These are phyloP conservation scores for Diaporthe longicolla DNA, from an alignment of 2,329 filamentous ascomycete species.

Conservation along the genomic window DNA sequence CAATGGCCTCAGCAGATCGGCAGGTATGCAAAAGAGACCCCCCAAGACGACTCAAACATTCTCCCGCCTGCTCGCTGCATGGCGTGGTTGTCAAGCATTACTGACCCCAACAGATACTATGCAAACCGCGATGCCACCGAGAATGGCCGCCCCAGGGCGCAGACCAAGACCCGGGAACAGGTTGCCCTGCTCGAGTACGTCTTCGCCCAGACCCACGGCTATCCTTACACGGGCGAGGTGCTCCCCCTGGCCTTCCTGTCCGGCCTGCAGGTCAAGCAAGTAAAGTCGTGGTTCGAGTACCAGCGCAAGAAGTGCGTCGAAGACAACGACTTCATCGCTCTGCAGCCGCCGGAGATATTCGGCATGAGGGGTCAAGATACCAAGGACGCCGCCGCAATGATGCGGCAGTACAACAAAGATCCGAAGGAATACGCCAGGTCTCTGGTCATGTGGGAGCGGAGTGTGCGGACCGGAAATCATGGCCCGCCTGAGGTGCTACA, in stretches of 20 bases:
- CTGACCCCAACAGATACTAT: background rate
- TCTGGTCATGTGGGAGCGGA: background rate
- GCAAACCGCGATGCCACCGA: background rate
- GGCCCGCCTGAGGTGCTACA: background rate
- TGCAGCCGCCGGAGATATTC: background rate
- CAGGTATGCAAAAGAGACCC: background rate
- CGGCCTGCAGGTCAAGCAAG: background rate
- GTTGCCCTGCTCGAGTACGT: background rate
- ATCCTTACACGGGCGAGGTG: background rate
- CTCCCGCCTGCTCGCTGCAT: no score
- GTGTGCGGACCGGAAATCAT: background rate
- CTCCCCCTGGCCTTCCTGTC: background rate
- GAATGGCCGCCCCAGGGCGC: background rate
- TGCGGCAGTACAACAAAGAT: background rate
- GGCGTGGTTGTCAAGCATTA: no score
- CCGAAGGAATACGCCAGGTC: background rate
- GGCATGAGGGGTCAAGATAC: background rate
- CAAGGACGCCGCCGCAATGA: background rate
- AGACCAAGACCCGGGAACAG: background rate
- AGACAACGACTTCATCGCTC: background rate
- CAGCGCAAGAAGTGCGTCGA: background rate
- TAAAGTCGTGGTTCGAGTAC: background rate
- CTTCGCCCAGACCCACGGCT: background rate
- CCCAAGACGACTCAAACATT: no score
- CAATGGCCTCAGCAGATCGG: background rate